These are phyloP conservation scores for Talaromyces amestolkiae DNA, from an alignment of 2,329 filamentous ascomycete genomes.

Conservation along the genomic window DNA sequence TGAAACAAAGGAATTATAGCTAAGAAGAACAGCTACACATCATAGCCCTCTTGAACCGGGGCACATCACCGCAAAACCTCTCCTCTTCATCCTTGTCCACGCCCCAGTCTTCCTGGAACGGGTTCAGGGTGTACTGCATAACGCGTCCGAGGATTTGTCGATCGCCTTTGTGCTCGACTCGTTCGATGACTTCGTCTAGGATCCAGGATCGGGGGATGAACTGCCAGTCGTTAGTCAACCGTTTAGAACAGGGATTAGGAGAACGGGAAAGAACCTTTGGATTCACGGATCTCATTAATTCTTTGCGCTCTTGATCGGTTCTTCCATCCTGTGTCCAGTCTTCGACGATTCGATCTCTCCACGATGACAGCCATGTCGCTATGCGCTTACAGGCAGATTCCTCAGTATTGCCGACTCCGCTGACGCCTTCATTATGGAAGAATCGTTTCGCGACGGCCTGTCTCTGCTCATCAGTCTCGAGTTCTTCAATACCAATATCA, in stretches of 20 bases:
- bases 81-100: constrained; percentile 70
- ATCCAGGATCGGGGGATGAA: constrained; percentile 91
- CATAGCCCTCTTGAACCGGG: constrained; percentile 71
- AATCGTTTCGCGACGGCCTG: constrained; percentile 68
- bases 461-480: constrained; percentile 64
- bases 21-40: constrained; percentile 87
- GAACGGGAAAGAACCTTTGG: constrained; percentile 58
- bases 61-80: constrained; percentile 82
- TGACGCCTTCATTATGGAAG: constrained; percentile 72
- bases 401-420: constrained; percentile 58
- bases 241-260: background rate
- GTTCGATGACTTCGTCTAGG: constrained; percentile 84
- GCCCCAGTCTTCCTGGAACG: constrained; percentile 70
- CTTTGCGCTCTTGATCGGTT: constrained; percentile 62
- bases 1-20: too few species aligned
- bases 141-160: constrained; percentile 72
- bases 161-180: constrained; percentile 81
- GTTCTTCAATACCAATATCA: constrained; percentile 57
- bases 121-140: constrained; percentile 79
- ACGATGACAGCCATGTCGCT: constrained; percentile 76
- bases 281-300: constrained; percentile 80
- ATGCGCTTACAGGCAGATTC: constrained; percentile 65
- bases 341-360: constrained; percentile 67
- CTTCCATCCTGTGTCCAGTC: constrained; percentile 64
- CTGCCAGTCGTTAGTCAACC: constrained; percentile 29